Evolutionary conservation across 2,329 filamentous ascomycete species (phyloP), one percentile per base, ranked within the genome.

Genomic region (Aspergillus aculeatinus): DNA sequence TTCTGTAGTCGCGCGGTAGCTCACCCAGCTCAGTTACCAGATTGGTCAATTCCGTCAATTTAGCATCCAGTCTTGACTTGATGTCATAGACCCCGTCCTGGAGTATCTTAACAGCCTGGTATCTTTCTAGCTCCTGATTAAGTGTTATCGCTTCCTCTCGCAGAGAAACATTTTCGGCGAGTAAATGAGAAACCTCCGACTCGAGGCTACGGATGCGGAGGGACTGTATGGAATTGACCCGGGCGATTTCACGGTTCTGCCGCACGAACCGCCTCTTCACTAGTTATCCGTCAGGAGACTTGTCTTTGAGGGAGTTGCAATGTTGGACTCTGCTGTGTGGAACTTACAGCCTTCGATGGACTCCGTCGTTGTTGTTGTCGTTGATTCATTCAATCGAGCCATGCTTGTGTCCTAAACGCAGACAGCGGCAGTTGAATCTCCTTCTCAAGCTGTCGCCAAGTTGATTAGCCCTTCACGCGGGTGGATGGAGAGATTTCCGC

Each of bases 221-320:
- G 4, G 85, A 87, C 71, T 89, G 86, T 58, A 81, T 82, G 6
- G 86, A 88, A 69, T 89, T 88, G 62, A 80, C 84, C 65, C 84
- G 81, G 60, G 86, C 85, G 60, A 89, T 84, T 70, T 89, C 86
- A 66, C 86, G 84, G 70, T 89, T 89, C 71, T 89, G 86, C 58
- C 86, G 78, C 63, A 88, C 79, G 69, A 88, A 88, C 65, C 85
- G 79, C 61, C 86, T 80, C 76, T 87, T 89, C 56, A 88, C 85
- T 87, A 62, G 27, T 48, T 54, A 48, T 14, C 27, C 31, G 6
- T 16, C 47, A 31, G 27, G 16, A 12, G 12, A 12, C 5, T 12
- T 16, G 27, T 29, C 10, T 35, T 10, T 12, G 33, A 35, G 5
- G 33, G 14, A 35, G 12, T 9, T 12, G 16, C 7, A 2, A 35